Conservation (phyloP, 306 rosid genomes). For the Cicer pinnatifidum region DNA sequence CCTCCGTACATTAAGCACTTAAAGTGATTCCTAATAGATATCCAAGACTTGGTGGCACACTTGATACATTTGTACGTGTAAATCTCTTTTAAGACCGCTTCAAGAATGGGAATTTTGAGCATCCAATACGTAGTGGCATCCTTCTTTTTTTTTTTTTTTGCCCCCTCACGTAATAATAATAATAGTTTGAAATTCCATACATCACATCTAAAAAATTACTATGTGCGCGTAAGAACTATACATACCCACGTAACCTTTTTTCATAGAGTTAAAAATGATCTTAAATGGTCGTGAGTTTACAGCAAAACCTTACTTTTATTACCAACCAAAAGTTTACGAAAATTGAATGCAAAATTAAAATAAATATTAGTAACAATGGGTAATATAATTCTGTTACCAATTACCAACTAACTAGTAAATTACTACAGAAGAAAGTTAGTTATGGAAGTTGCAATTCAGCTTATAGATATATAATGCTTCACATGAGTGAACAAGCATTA, state of each 20-base stretch:
- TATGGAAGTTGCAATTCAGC: conserved; percentile 15
- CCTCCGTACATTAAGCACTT: no score
- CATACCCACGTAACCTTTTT: not conserved
- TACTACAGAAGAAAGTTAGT: not conserved
- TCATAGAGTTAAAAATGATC: not conserved
- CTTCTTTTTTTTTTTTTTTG: no score
- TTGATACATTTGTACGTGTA: no score
- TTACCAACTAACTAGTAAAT: not conserved
- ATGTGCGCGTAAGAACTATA: not conserved
- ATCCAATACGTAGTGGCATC: no score
- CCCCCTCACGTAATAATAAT: no score
- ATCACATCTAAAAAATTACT: not conserved
- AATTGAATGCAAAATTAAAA: not conserved
- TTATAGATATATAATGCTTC: conserved; percentile 16
- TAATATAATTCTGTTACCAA: not conserved
- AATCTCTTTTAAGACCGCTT: no score
- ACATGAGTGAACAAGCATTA: conserved; percentile 67
- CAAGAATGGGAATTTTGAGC: no score
- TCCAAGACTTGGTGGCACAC: no score
- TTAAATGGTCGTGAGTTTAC: not conserved
- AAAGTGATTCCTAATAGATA: no score
- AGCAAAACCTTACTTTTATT: not conserved
- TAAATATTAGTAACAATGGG: not conserved
- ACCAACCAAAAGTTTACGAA: not conserved
- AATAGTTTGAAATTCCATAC: no score